phyloP scores from a whole-genome alignment of 73 alveolate genomes.

The Stentor roeselii region DNA sequence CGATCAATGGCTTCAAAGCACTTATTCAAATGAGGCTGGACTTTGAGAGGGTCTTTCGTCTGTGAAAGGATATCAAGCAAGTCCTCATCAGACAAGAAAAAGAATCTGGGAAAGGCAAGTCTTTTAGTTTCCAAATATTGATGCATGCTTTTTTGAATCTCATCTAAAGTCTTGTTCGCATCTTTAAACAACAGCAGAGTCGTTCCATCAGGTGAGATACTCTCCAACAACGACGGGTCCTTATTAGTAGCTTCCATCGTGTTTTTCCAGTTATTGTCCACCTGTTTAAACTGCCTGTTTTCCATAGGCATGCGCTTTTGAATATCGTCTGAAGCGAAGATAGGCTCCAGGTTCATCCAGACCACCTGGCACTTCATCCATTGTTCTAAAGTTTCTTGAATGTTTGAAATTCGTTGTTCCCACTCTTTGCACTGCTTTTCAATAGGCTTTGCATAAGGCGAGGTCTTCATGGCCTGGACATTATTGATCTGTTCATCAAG shows the following conservation, averaged over 20 bases:
- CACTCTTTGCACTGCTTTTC: constrained; percentile 74
- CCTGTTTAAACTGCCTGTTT: constrained; percentile 73
- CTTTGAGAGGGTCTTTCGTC: constrained; percentile 89
- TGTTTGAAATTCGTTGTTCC: constrained; percentile 75
- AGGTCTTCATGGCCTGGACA: constrained; percentile 73
- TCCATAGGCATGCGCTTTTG: constrained; percentile 89
- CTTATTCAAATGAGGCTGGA: constrained; percentile 89
- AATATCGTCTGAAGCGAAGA: constrained; percentile 98
- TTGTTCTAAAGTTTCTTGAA: constrained; percentile 90
- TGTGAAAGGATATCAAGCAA: constrained; percentile 90
- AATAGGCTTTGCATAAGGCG: constrained; percentile 64
- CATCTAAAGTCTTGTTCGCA: constrained; percentile 77
- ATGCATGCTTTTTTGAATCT: constrained; percentile 78
- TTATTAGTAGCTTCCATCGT: constrained; percentile 61
- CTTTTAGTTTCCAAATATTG: constrained; percentile 94
- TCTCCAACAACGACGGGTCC: constrained; percentile 53
- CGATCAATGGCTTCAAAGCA: constrained; percentile 93
- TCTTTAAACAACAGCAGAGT: constrained; percentile 41
- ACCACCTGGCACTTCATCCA: constrained; percentile 94
- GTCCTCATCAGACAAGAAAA: constrained; percentile 98
- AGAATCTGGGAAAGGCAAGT: constrained; percentile 98
- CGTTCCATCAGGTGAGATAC: constrained; percentile 74
- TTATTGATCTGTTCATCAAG: constrained; percentile 76
- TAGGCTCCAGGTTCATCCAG: constrained; percentile 99
- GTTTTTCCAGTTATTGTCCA: constrained; percentile 84